Base-by-base conservation (phyloP, 2,329 filamentous ascomycete species). In the Colletotrichum viniferum region DNA sequence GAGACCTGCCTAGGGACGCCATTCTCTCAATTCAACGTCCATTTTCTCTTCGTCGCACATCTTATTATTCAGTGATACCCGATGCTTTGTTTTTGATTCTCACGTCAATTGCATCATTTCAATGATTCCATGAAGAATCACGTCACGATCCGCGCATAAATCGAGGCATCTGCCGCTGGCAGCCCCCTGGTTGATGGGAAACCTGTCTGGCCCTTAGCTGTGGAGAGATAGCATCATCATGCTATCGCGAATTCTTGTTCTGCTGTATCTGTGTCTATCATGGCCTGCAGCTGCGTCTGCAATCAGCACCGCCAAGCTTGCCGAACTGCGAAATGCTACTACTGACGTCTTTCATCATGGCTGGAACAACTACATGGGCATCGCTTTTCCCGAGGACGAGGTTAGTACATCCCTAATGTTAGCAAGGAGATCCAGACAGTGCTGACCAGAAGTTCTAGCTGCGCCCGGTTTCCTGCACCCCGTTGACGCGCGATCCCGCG, bases 361-460 rank as follows among this genome's bases (percentile, higher is more conserved):
- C 76, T 98, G 93, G 87, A 93, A 96, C 85, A 98, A 96, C 84
- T 99, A 99, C 87, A 97, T 98, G 93, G 86, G 91, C 78, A 90
- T 98, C 84, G 97, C 96, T 73, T 99, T 98, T 81, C 97, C 97
- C 14, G 97, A 98, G 84, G 97, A 99, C 82, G 97, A 97, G 90
- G 92, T 92, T 55, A 6, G 26, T 83, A 67, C 81, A 60, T 36
- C 61, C 14, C 30, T 26, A 24, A 16, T 26, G 18, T 24, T 32
- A 13, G n/a, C 7, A 18, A 16, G 61, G 55, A 30, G 14, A 58
- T 26, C 5, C 55, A 13, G 14, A 55, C 16, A 26, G n/a, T 52
- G 63, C 73, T 77, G 18, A 79, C 76, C 58, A 75, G 67, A 74
- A 68, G 13, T 12, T 34, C 7, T 79, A 96, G 91, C 88, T 99